These are phyloP conservation scores for Dianthus caryophyllus DNA, from an alignment of 148 eudicot species.

Conservation along the genomic window DNA sequence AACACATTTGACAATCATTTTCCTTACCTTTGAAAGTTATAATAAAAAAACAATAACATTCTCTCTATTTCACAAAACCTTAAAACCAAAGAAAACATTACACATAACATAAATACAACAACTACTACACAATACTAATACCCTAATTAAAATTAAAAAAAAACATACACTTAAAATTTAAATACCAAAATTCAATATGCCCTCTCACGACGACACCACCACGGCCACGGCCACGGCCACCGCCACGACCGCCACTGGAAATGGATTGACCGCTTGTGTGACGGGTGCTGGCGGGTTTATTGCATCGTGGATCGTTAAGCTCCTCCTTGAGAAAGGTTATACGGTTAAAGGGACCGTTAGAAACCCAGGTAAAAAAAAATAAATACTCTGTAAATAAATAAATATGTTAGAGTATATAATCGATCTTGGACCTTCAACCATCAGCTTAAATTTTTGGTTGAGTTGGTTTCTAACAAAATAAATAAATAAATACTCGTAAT, in stretches of 20 bases:
- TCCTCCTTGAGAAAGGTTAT: constrained; percentile 71
- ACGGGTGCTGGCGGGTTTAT: constrained; percentile 97
- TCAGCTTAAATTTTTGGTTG: too few relatives aligned
- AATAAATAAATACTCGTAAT: too few relatives aligned
- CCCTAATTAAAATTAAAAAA: neutral
- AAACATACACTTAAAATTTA: neutral
- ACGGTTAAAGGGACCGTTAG: constrained; percentile 78
- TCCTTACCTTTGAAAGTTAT: constrained; percentile 17
- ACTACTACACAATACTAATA: neutral
- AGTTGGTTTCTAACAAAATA: too few relatives aligned
- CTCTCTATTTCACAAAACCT: neutral
- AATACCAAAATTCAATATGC: constrained; percentile 20
- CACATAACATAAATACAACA: neutral
- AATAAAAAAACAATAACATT: neutral
- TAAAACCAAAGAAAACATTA: constrained; percentile 13
- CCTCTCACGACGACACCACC: constrained; percentile 11
- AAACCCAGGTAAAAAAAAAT: constrained; percentile 59
- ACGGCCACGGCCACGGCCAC: neutral
- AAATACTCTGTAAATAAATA: neutral
- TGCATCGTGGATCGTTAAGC: constrained; percentile 92
- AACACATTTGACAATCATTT: constrained; percentile 13
- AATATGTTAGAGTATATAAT: too few relatives aligned
- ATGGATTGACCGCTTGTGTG: constrained; percentile 62
- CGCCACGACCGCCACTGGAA: constrained; percentile 13
- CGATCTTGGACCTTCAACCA: too few relatives aligned